Conservation (phyloP, 1,284 basidiomycete species). For the Fomitopsis pinicola region DNA sequence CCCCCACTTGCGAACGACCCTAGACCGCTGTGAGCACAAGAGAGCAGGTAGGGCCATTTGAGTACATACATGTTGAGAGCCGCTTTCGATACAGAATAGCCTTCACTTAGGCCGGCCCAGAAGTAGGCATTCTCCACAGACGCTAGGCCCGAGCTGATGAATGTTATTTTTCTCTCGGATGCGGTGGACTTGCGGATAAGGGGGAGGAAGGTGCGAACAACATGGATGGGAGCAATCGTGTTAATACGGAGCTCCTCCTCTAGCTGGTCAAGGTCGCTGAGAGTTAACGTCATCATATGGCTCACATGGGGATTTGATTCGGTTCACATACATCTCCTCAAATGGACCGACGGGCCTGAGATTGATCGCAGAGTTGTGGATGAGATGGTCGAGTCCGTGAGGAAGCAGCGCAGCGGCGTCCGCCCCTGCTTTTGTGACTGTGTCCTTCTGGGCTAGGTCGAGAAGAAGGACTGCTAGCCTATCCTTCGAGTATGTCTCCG, state of each 20-base stretch:
- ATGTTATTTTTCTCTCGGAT: background rate
- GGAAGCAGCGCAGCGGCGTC: background rate
- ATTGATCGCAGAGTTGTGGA: background rate
- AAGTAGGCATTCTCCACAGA: background rate
- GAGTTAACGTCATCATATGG: background rate
- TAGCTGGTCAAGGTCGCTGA: conserved; percentile 2
- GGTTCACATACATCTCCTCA: background rate
- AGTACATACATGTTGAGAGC: conserved; percentile 8
- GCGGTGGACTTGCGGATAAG: background rate
- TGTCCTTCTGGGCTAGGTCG: background rate
- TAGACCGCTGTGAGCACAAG: background rate
- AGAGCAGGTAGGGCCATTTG: background rate
- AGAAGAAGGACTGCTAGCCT: background rate
- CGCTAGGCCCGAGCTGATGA: background rate
- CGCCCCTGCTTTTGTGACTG: background rate
- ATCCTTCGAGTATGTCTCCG: background rate
- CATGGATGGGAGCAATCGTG: conserved; percentile 1
- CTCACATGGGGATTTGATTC: background rate
- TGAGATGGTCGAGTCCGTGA: conserved; percentile 1
- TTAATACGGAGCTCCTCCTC: conserved; percentile 6
- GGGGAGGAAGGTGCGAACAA: conserved; percentile 8
- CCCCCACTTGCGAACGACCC: no score
- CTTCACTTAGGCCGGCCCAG: background rate
- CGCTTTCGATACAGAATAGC: conserved; percentile 4
- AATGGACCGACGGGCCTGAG: background rate